Evolutionary conservation across 495 filamentous ascomycete species (phyloP), one percentile per base, ranked within the genome.

Genomic region (Recurvomyces mirabilis): DNA sequence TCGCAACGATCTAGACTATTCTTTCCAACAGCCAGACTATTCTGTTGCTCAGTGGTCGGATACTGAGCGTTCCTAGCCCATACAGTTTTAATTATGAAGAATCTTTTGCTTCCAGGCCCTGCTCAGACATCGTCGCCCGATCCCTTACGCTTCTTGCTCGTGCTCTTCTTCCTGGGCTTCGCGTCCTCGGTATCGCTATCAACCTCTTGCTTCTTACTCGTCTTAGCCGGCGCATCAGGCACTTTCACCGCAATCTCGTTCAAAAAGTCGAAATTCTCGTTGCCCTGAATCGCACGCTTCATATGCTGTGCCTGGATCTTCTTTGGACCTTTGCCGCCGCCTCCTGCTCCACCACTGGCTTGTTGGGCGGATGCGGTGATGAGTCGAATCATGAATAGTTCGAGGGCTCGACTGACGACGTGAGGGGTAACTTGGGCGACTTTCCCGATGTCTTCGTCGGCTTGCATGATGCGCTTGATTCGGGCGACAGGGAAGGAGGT

Each of bases 391-490:
- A 96, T 96, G 61, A 98, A 98, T 14, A 98, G 72, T 66, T 98
- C 91, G 3, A 98, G 68, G 18, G 91, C 91, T 66, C 96, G 95
- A 79, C 87, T 86, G 39, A 95, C 88, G 36, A 84, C 87, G 55
- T 93, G 87, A 2, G 88, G 88, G 4, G 88, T 93, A 18, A 94
- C 89, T 64, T 96, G 93, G 6, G 91, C 87, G 3, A 99, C 93
- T 66, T 99, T 99, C 30, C 91, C 91, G 1, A 99, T 88, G 64
- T 99, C 91, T 57, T 99, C 91, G 58, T 99, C 91, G 5, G 91
- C 91, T 64, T 99, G 91, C 91, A 99, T 96, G 50, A 99, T 96
- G 40, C 91, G 81, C 74, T 99, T 99, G 63, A 96, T 99, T 38
- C 91, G 77, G 45, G 91, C 91, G 24, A 95, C 93, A 3, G 91